A percentile compares a stretch with the other conserved stretches of the same genome.
phyloP scores from a whole-genome alignment of 257 asterid genomes.

The Jaltomata sinuosa region DNA sequence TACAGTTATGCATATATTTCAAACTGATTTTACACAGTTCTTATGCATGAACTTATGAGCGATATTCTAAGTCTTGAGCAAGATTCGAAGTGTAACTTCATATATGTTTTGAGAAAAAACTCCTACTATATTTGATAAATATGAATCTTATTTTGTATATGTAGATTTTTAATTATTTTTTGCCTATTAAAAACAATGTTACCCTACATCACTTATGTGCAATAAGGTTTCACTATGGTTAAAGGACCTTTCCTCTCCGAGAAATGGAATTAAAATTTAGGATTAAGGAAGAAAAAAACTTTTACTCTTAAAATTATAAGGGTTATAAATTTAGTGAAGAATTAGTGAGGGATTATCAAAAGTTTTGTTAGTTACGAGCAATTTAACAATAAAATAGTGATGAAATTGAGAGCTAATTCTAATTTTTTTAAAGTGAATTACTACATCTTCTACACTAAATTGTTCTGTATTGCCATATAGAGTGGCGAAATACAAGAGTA shows the following conservation, averaged over 20 bases:
- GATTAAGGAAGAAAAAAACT: neutral
- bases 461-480: too few relatives aligned
- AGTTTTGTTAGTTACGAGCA: neutral
- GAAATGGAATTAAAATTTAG: neutral
- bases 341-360: neutral
- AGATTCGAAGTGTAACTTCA: too few relatives aligned
- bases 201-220: neutral
- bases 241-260: neutral
- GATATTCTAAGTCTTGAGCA: too few relatives aligned
- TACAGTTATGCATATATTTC: too few relatives aligned
- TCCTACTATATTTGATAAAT: too few relatives aligned
- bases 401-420: neutral
- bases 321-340: neutral
- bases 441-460: neutral
- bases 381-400: neutral
- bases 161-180: too few relatives aligned
- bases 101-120: too few relatives aligned
- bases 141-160: too few relatives aligned
- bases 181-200: too few relatives aligned
- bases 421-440: neutral
- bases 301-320: neutral
- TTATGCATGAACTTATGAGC: too few relatives aligned
- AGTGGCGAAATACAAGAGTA: neutral
- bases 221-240: neutral
- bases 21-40: too few relatives aligned